Percentiles rank a stretch among this genome's conserved stretches.
phyloP scores from a whole-genome alignment of 202 grass and related monocot genomes.

The Panicum virgatum region DNA sequence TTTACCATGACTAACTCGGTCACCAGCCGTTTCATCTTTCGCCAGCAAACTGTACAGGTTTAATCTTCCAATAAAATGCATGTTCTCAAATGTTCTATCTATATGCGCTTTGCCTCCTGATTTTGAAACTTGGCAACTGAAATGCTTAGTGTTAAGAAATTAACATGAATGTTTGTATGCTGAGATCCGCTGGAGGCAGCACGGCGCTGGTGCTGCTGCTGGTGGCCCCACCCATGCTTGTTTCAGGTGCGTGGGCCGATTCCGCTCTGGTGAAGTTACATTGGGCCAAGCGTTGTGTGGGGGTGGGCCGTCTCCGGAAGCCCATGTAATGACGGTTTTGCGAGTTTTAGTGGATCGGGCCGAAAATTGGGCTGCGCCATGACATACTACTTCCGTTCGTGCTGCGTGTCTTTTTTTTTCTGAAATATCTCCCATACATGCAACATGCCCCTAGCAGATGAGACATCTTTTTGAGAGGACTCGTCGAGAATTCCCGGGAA shows the following conservation, averaged over 20 bases:
- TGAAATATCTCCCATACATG: background rate
- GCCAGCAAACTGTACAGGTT: slow-evolving; percentile 64
- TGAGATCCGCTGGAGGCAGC: no score
- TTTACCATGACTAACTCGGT: slow-evolving; percentile 35
- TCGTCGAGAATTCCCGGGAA: background rate
- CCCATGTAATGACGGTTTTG: background rate
- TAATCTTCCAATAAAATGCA: slow-evolving; percentile 56
- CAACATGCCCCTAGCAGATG: background rate
- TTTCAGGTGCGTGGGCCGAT: no score
- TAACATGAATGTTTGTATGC: background rate
- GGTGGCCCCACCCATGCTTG: no score
- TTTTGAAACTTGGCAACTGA: background rate
- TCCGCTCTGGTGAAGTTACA: no score
- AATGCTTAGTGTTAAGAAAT: background rate
- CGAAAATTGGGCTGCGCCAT: background rate
- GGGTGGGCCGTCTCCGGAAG: background rate
- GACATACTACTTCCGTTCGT: background rate
- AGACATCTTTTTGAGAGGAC: background rate
- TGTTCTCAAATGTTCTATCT: background rate
- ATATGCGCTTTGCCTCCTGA: background rate
- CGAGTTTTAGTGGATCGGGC: background rate
- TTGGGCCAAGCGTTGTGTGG: no score
- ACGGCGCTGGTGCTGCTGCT: no score
- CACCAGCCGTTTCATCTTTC: slow-evolving; percentile 6
- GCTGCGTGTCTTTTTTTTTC: background rate